Conservation (phyloP, 176 grass and related monocot genomes). For the Bolboschoenus planiculmis region DNA sequence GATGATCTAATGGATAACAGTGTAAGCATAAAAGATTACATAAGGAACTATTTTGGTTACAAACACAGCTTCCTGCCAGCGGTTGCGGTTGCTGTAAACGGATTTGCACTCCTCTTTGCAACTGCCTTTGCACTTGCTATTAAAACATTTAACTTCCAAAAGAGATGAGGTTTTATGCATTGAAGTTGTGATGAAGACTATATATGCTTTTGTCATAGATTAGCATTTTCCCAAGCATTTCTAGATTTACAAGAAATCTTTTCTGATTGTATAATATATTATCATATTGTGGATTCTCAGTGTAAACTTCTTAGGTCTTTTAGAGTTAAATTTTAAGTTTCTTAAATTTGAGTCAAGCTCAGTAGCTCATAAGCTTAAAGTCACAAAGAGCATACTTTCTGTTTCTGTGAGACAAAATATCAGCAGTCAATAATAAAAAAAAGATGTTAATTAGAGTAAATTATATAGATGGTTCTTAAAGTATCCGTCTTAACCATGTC, state of each 20-base stretch:
- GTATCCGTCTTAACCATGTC: background rate
- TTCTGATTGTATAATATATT: background rate
- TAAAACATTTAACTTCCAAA: slow-evolving; percentile 26
- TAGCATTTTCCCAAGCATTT: background rate
- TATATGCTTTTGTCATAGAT: background rate
- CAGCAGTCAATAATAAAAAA: background rate
- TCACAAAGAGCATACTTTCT: background rate
- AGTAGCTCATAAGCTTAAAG: background rate
- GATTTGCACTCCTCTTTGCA: slow-evolving; percentile 24
- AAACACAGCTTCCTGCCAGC: slow-evolving; percentile 15
- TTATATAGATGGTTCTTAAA: background rate
- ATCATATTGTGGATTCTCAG: background rate
- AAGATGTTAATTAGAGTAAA: background rate
- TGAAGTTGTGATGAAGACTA: too few species aligned
- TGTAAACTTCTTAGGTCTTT: background rate
- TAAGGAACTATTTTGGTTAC: slow-evolving; percentile 17
- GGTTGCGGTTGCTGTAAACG: slow-evolving; percentile 11
- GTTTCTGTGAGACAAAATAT: background rate
- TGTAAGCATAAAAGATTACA: slow-evolving; percentile 1
- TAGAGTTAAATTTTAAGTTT: background rate
- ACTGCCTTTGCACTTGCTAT: slow-evolving; percentile 21
- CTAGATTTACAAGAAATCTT: background rate
- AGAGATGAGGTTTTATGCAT: slow-evolving; percentile 24
- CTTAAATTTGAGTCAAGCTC: background rate
- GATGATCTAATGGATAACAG: slow-evolving; percentile 15